phyloP scores from a whole-genome alignment of 108 stramenopile genomes.

The Skeletonema costatum region DNA sequence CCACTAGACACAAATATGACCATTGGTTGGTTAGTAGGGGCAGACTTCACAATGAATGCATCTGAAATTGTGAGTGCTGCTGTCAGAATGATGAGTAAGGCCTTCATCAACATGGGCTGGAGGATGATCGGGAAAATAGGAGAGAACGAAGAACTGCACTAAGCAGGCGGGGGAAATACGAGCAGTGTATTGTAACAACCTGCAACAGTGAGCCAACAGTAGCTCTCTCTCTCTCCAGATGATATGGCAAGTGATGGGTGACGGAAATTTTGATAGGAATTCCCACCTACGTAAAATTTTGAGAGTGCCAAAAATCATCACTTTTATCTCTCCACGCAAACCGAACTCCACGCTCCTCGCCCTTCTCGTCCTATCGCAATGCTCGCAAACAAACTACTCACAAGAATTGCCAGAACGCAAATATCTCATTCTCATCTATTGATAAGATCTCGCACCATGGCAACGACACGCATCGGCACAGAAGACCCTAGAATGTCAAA shows the following conservation, averaged over 20 bases:
- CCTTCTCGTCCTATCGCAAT: not conserved
- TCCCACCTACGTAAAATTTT: too few species aligned
- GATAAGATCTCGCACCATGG: not conserved
- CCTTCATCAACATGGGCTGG: too few species aligned
- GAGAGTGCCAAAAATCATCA: too few species aligned
- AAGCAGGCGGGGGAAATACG: too few species aligned
- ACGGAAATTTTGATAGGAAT: too few species aligned
- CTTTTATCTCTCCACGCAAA: not conserved
- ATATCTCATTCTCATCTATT: not conserved
- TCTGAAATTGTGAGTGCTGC: not conserved
- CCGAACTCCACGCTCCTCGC: not conserved
- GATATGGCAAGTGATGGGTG: too few species aligned
- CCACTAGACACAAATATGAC: constrained; percentile 16
- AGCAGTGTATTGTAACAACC: too few species aligned
- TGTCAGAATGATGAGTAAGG: too few species aligned
- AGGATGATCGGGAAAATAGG: too few species aligned
- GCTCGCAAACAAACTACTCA: not conserved
- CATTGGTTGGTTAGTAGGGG: not conserved
- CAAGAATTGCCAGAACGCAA: not conserved
- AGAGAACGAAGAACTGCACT: too few species aligned
- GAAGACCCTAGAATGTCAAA: constrained; percentile 9
- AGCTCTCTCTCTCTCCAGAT: too few species aligned
- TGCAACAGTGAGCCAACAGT: too few species aligned
- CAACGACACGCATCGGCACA: not conserved
- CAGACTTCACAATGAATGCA: not conserved